Conservation (phyloP, 2,329 filamentous ascomycete species). For the Tolypocladium tundrense region DNA sequence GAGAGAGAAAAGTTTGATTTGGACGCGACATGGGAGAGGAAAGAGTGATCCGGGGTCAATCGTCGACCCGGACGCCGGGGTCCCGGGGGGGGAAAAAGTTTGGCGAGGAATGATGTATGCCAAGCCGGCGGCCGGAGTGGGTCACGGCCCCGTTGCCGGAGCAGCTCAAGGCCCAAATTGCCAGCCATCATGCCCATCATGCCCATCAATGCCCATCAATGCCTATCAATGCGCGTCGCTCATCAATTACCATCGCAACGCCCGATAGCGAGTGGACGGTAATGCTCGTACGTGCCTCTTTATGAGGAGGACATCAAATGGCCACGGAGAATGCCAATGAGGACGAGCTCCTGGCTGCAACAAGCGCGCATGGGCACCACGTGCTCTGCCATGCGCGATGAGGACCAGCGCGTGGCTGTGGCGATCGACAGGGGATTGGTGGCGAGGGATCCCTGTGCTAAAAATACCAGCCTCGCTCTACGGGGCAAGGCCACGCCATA, state of each 20-base stretch:
- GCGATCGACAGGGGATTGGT: neutral
- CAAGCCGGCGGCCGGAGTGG: neutral
- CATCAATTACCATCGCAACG: neutral
- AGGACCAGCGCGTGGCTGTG: neutral
- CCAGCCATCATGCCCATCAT: neutral
- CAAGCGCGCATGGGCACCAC: no score
- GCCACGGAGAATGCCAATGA: neutral
- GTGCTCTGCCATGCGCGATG: no score
- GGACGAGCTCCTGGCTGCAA: no score
- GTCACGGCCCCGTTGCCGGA: neutral
- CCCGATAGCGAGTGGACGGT: no score
- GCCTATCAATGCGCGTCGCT: no score
- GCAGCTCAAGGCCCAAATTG: neutral
- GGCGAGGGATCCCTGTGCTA: neutral
- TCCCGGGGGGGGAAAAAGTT: neutral
- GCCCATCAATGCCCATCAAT: neutral
- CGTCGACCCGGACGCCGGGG: neutral
- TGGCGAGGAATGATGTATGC: neutral
- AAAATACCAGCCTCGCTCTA: neutral
- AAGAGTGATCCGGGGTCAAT: neutral
- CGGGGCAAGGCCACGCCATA: neutral
- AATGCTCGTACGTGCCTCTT: neutral
- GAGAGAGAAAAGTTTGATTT: neutral
- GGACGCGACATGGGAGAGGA: neutral
- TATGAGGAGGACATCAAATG: neutral